Percentiles rank a stretch among this genome's conserved stretches.
Evolutionary conservation across 2,329 filamentous ascomycete genomes (phyloP).

Genomic region (Pestalotiopsis fici): DNA sequence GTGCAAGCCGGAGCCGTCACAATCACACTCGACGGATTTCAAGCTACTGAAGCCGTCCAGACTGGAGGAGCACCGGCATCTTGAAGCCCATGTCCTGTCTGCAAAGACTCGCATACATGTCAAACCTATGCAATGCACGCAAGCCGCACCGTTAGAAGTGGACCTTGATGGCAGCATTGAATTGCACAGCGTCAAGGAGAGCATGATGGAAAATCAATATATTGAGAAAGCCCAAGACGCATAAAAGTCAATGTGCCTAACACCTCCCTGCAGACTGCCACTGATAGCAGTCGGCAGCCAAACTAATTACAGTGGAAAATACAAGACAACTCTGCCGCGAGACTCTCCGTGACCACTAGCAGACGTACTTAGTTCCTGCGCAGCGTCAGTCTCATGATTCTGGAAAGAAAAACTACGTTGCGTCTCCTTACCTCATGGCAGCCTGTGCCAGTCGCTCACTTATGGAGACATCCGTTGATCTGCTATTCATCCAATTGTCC

Average conservation of each 20-base stretch:
- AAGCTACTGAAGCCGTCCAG: slow-evolving; percentile 46
- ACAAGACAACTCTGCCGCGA: neutral
- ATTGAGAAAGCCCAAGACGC: neutral
- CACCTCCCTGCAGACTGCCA: neutral
- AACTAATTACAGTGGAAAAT: neutral
- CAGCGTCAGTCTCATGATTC: neutral
- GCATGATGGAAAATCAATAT: neutral
- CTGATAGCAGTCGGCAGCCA: neutral
- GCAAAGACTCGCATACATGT: neutral
- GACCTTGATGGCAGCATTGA: neutral
- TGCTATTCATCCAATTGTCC: neutral
- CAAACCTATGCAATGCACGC: neutral
- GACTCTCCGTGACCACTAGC: neutral
- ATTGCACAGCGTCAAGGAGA: neutral
- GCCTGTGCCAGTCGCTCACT: neutral
- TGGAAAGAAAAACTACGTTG: neutral
- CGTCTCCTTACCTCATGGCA: neutral
- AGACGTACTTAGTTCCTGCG: neutral
- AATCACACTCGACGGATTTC: slow-evolving; percentile 80
- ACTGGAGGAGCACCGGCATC: neutral
- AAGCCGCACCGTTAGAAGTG: neutral
- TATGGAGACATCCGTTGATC: neutral
- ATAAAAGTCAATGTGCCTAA: neutral
- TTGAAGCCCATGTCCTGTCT: neutral
- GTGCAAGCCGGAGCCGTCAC: slow-evolving; percentile 93